Evolutionary conservation across 2,329 filamentous ascomycete species (phyloP).

Genomic region (Metarhizium humberi): DNA sequence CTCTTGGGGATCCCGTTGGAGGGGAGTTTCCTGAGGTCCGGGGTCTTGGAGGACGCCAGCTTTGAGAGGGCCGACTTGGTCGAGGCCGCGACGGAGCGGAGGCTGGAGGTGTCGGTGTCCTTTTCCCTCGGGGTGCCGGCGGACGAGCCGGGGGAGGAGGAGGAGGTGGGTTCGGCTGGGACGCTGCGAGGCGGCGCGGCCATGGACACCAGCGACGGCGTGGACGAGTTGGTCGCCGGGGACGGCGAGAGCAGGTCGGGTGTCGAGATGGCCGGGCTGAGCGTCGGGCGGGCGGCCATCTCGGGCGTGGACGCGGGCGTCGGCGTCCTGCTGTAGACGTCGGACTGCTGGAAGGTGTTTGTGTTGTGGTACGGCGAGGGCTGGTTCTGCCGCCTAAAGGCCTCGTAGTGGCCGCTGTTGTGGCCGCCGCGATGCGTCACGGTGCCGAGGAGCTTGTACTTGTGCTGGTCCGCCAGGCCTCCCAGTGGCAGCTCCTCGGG

Average conservation of each 20-base stretch:
- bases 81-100: conserved; percentile 48
- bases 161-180: conserved; percentile 16
- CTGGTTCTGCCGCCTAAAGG: conserved; percentile 78
- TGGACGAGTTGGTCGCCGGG: conserved; percentile 24
- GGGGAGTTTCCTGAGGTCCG: conserved; percentile 14
- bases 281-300: conserved; percentile 25
- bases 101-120: conserved; percentile 40
- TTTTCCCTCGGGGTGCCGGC: conserved; percentile 22
- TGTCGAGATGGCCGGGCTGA: conserved; percentile 36
- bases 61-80: conserved; percentile 44
- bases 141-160: conserved; percentile 16
- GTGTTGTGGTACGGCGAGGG: conserved; percentile 75
- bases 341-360: conserved; percentile 66
- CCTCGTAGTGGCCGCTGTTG: conserved; percentile 94
- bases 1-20: conserved; percentile 19
- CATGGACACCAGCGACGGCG: conserved; percentile 27
- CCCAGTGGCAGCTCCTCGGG: conserved; percentile 80
- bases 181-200: conserved; percentile 21
- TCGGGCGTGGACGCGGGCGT: conserved; percentile 42
- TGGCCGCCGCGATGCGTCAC: conserved; percentile 95
- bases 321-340: conserved; percentile 58
- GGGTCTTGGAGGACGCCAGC: conserved; percentile 30
- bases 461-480: conserved; percentile 64
- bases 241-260: conserved; percentile 35
- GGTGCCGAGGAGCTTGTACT: conserved; percentile 76